A percentile compares a stretch with the other conserved stretches of the same genome.
These are phyloP conservation scores for Diaporthe sp. DNA, from an alignment of 2,329 filamentous ascomycete genomes.

Conservation along the genomic window DNA sequence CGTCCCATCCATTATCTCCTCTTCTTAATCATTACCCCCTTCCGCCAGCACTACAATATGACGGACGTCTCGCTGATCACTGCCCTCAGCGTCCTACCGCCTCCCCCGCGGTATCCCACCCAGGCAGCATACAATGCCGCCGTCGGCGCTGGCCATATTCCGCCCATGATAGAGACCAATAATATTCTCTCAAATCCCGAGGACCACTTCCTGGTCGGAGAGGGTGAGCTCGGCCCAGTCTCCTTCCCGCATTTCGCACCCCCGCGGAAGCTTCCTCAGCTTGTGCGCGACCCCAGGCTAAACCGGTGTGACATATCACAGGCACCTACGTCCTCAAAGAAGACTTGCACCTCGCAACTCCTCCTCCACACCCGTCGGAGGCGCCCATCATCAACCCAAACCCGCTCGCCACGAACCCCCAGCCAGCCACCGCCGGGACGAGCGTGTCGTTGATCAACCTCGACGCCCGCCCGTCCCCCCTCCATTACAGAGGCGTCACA, in stretches of 20 bases:
- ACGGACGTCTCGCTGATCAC: constrained; percentile 42
- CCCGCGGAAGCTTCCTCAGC: not conserved
- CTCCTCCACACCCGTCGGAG: constrained; percentile 95
- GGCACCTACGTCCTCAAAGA: constrained; percentile 93
- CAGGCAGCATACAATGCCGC: constrained; percentile 80
- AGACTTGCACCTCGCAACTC: constrained; percentile 91
- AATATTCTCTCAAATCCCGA: constrained; percentile 89
- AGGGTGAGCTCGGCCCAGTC: constrained; percentile 71
- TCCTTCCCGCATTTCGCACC: not conserved
- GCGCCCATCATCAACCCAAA: constrained; percentile 89
- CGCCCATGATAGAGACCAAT: constrained; percentile 91
- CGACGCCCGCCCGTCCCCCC: constrained; percentile 71
- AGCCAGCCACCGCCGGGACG: constrained; percentile 87
- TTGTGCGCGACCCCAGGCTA: constrained; percentile 16
- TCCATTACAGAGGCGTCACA: constrained; percentile 68
- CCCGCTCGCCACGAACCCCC: constrained; percentile 86
- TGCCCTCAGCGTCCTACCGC: constrained; percentile 80
- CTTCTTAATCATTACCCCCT: not conserved
- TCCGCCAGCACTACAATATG: constrained; percentile 23
- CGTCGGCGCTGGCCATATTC: constrained; percentile 75
- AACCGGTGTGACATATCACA: constrained; percentile 52
- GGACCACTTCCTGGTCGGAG: constrained; percentile 91
- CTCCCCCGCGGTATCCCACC: constrained; percentile 86
- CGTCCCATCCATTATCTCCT: not conserved
- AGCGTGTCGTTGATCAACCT: constrained; percentile 84